Base-by-base conservation (phyloP, 2,329 filamentous ascomycete species). In the Intubia oerlemansii region DNA sequence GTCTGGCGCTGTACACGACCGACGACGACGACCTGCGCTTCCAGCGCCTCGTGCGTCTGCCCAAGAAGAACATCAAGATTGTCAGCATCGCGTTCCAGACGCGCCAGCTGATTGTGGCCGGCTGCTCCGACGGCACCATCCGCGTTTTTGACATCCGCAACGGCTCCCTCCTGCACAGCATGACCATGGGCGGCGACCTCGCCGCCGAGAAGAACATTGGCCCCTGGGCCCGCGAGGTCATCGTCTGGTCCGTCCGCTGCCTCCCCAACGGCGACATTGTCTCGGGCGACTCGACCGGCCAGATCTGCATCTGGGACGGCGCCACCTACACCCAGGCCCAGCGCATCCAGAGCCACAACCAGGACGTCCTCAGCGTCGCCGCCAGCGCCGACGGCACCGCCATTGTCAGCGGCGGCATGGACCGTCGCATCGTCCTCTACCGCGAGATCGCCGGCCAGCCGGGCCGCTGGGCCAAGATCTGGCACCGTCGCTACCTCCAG, bases 51-150 rank as follows among this genome's bases (percentile, higher is more conserved):
- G 74, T 80, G 3, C 33, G 35, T 4, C 34, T 27, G 17, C 71
- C 78, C 3, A 74, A 74, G 17, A 90, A 85, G 54, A 84, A 77
- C 51, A 71, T 80, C 19, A 74, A 85, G 43, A 85, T 91, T 45
- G 70, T 95, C 42, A 92, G 81, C 53, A 71, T 98, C 37, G 68
- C 76, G 15, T 98, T 90, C 52, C 82, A 93, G 51, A 75, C 78
- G 39, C 70, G 76, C 32, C 67, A 85, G 43, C 69, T 72, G 19
- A 71, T 85, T 33, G 68, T 93, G 24, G 82, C 85, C 20, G 88
- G 88, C 14, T 95, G 88, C 48, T 85, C 82, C n/a, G 85, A 98
- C 53, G 84, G 82, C 50, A 80, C 71, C n/a, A 88, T 98, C 38
- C 75, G 85, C 36, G 66, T 88, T 30, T 91, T 84, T 51, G 82